These are phyloP conservation scores for Trichoderma harzianum DNA, from an alignment of 2,329 filamentous ascomycete species.

Conservation along the genomic window DNA sequence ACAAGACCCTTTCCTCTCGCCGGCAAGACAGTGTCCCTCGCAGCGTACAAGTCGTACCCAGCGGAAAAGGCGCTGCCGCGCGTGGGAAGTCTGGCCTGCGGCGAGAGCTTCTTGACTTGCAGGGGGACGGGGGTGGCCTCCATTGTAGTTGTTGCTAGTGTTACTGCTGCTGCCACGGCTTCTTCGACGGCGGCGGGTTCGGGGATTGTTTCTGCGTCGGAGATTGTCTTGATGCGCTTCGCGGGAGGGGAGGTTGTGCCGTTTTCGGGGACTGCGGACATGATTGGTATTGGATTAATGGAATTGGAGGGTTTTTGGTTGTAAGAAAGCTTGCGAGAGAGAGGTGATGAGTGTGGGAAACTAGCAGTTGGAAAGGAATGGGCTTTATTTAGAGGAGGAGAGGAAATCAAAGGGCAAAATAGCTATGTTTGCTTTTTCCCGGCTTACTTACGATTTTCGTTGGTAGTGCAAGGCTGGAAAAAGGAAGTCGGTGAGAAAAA, in stretches of 20 bases:
- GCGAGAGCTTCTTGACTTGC: constrained; percentile 82
- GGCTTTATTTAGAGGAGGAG: not conserved
- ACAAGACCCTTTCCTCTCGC: constrained; percentile 81
- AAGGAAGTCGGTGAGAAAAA: constrained; percentile 16
- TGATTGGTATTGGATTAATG: not conserved
- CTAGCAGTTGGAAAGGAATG: not conserved
- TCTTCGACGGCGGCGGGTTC: not conserved
- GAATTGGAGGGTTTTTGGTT: not conserved
- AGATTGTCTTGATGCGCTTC: constrained; percentile 70
- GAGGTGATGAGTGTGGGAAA: not conserved
- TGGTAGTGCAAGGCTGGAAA: not conserved
- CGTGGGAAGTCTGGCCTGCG: constrained; percentile 76
- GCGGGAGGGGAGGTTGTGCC: constrained; percentile 69
- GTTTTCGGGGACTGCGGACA: constrained; percentile 38
- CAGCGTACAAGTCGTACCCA: constrained; percentile 89
- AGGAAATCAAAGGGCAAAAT: not conserved
- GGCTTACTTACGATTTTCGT: not conserved
- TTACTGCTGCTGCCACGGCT: not conserved
- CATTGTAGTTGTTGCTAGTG: constrained; percentile 23
- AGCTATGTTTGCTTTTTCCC: not conserved
- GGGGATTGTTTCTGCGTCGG: not conserved
- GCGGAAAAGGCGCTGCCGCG: constrained; percentile 86
- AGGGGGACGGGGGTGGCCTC: constrained; percentile 54
- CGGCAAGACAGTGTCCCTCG: constrained; percentile 71
- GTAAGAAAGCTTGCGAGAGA: not conserved